These are phyloP conservation scores for Pichia cabralensis DNA, from an alignment of 805 yeast species.

Conservation along the genomic window DNA sequence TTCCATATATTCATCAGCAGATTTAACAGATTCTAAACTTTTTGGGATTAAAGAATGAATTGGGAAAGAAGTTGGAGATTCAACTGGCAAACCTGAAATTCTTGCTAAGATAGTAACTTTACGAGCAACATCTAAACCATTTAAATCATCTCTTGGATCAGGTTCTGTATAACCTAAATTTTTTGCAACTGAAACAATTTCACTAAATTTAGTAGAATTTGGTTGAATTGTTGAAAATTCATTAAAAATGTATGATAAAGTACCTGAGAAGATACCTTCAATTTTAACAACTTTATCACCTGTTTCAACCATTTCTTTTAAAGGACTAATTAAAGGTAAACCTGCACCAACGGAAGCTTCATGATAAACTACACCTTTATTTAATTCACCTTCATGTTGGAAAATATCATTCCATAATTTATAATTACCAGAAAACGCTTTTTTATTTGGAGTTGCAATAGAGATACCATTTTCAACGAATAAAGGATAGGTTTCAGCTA, in stretches of 20 bases:
- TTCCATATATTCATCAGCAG: constrained; percentile 70
- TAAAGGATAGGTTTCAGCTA: constrained; percentile 70
- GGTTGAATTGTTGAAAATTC: constrained; percentile 69
- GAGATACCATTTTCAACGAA: constrained; percentile 74
- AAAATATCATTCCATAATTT: constrained; percentile 71
- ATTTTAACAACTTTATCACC: constrained; percentile 89
- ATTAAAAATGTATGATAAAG: constrained; percentile 90
- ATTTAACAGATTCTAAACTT: constrained; percentile 60
- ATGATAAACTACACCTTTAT: constrained; percentile 79
- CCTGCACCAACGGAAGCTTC: constrained; percentile 99
- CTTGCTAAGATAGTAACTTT: constrained; percentile 95
- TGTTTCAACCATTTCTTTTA: constrained; percentile 80
- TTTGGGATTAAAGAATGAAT: constrained; percentile 90
- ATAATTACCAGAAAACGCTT: constrained; percentile 81
- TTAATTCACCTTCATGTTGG: constrained; percentile 34
- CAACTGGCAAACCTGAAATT: constrained; percentile 75
- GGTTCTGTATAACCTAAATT: constrained; percentile 95
- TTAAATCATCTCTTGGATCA: constrained; percentile 97
- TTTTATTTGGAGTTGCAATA: constrained; percentile 96
- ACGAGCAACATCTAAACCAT: constrained; percentile 97
- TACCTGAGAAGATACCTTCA: constrained; percentile 96
- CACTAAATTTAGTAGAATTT: constrained; percentile 68
- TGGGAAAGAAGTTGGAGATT: constrained; percentile 86
- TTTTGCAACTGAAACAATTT: constrained; percentile 82
- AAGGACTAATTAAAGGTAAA: constrained; percentile 81